Base-by-base conservation (phyloP, 495 filamentous ascomycete species). In the Terfezia claveryi region DNA sequence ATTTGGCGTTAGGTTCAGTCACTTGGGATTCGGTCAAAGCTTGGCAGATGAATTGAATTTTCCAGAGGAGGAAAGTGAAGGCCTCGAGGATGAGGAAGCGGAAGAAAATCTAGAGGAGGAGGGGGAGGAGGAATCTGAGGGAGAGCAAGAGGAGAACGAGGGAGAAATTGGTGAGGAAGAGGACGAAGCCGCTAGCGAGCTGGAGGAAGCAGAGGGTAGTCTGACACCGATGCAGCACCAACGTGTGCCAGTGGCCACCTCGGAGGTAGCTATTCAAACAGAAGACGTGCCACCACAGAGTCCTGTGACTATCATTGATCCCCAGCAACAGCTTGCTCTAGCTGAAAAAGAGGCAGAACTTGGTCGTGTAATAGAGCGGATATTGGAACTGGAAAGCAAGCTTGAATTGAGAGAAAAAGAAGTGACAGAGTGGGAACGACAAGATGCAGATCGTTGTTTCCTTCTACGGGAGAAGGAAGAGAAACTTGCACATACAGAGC, bases 1-100 rank as follows among this genome's bases (percentile, higher is more conserved):
- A 54, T 66, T 59, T 57, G 68, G 51, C 62, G 72, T 75, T 57
- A 76, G 85, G 37, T 85, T 81, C 64, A 91, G 86, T 10, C 73
- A 72, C 8, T 70, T 75, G 57, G 83, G 83, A 9, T 61, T 87
- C 12, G 50, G 50, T 32, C n/a, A 51, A 38, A 91, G 81, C 59
- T 69, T 98, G 44, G 91, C 91, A 9, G 85, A 95, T 60, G 91
- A 98, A 72, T 73, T 98, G 56, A 79, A 80, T 53, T 81, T 92
- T 44, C 85, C 85, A 55, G 83, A 83, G 50, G 83, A 83, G 52
- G 41, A 46, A 2, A 32, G 27, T 32, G 27, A 32, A 32, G 4
- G 27, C 27, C 27, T 32, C 27, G 41, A 46, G 6, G 17, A 16
- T 16, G 38, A 44, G 10, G 54, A 61, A 20, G 54, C 57, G 23